Conservation (phyloP, 179 eudicot genomes). For the Spergularia azorica region DNA sequence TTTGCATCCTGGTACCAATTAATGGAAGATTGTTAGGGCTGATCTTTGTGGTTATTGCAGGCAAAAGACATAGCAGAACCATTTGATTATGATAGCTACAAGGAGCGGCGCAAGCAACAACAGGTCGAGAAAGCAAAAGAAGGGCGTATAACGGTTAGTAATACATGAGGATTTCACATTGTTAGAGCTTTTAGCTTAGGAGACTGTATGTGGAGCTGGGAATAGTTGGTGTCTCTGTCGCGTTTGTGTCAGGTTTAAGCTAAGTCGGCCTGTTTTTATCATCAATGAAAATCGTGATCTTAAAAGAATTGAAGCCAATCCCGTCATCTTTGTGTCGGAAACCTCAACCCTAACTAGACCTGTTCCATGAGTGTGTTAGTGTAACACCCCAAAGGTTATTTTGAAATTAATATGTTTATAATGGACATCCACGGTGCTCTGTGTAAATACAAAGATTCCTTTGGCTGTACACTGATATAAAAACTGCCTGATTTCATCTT, state of each 20-base stretch:
- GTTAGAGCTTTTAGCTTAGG: no score
- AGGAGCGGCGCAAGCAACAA: conserved; percentile 62
- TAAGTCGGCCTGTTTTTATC: no score
- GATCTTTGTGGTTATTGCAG: conserved; percentile 40
- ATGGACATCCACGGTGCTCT: not conserved
- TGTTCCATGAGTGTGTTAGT: no score
- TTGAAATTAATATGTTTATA: no score
- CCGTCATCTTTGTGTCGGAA: not conserved
- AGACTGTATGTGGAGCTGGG: no score
- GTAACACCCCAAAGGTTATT: no score
- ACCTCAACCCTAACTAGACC: no score
- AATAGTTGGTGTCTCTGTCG: no score
- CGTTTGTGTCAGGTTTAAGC: no score
- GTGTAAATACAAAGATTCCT: not conserved
- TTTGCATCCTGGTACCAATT: not conserved
- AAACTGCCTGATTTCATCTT: conserved; percentile 5
- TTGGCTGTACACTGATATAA: not conserved
- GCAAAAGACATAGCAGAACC: conserved; percentile 69
- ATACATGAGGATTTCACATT: not conserved
- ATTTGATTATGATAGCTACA: conserved; percentile 63
- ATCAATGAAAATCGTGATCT: no score
- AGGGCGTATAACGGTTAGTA: conserved; percentile 76
- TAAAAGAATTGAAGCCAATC: no score
- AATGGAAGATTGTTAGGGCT: not conserved
- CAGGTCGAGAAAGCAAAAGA: conserved; percentile 47